Evolutionary conservation across 116 monocot species (phyloP).

Genomic region (Dioscorea cayenensis): DNA sequence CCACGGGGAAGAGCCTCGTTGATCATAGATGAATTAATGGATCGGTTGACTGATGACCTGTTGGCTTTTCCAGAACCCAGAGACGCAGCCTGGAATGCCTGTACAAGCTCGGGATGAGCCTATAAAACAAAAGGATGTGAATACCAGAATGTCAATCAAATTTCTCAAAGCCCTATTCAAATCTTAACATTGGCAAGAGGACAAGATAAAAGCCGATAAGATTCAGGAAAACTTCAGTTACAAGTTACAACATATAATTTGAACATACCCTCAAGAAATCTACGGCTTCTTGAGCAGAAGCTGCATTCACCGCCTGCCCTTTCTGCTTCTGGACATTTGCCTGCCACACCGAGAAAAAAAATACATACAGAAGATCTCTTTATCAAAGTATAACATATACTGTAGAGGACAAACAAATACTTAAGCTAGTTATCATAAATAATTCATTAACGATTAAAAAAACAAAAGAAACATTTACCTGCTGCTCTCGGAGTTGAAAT

Average conservation of each 20-base stretch:
- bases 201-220: too few species aligned
- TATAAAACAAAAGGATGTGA: constrained; percentile 14
- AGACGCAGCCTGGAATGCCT: constrained; percentile 67
- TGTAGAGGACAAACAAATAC: too few species aligned
- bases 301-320: constrained; percentile 41
- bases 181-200: too few species aligned
- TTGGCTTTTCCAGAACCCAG: constrained; percentile 27
- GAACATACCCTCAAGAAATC: constrained; percentile 69
- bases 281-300: constrained; percentile 76
- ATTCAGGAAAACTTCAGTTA: too few species aligned
- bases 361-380: too few species aligned
- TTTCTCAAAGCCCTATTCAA: too few species aligned
- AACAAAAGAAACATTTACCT: constrained; percentile 31
- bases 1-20: constrained; percentile 59
- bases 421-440: too few species aligned
- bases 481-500: constrained; percentile 74
- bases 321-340: constrained; percentile 87
- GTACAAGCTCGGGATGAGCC: constrained; percentile 63
- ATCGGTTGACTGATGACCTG: constrained; percentile 30
- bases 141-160: neutral
- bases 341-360: constrained; percentile 13
- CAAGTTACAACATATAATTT: neutral
- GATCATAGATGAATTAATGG: constrained; percentile 37
- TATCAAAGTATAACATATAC: too few species aligned
- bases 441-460: too few species aligned